Conservation (phyloP, 2,329 filamentous ascomycete genomes). For the Hypoxylon sp. region DNA sequence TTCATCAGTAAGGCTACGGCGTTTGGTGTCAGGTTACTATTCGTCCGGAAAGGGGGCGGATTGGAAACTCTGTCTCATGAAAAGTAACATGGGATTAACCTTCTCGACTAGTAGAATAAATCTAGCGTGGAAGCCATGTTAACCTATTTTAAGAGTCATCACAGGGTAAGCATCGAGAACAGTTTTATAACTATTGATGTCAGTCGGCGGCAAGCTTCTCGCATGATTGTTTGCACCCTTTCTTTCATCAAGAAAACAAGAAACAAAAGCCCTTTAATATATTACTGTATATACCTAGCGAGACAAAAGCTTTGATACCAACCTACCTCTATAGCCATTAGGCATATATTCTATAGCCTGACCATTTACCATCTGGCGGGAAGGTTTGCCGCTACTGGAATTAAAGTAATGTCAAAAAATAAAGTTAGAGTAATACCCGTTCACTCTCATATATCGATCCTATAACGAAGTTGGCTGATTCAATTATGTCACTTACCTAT, state of each 20-base stretch:
- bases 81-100: background rate
- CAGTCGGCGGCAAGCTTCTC: too few relatives aligned
- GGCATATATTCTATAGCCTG: background rate
- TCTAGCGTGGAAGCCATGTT: too few relatives aligned
- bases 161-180: too few relatives aligned
- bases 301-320: background rate
- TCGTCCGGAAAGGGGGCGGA: background rate
- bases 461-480: slow-evolving; percentile 65
- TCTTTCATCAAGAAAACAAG: too few relatives aligned
- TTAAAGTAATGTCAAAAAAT: background rate
- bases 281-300: too few relatives aligned
- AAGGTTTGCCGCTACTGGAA: background rate
- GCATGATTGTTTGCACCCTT: too few relatives aligned
- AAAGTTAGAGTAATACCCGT: slow-evolving; percentile 25
- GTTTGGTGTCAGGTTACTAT: background rate
- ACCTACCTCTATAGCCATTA: too few relatives aligned
- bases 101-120: background rate
- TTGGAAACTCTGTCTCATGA: background rate
- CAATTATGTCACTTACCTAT: slow-evolving; percentile 75
- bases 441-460: slow-evolving; percentile 60
- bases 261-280: too few relatives aligned
- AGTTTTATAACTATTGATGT: too few relatives aligned
- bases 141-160: too few relatives aligned
- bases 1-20: background rate
- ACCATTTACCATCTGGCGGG: background rate